Base-by-base conservation (phyloP, 108 stramenopile species). In the Stephanodiscus minutulus region DNA sequence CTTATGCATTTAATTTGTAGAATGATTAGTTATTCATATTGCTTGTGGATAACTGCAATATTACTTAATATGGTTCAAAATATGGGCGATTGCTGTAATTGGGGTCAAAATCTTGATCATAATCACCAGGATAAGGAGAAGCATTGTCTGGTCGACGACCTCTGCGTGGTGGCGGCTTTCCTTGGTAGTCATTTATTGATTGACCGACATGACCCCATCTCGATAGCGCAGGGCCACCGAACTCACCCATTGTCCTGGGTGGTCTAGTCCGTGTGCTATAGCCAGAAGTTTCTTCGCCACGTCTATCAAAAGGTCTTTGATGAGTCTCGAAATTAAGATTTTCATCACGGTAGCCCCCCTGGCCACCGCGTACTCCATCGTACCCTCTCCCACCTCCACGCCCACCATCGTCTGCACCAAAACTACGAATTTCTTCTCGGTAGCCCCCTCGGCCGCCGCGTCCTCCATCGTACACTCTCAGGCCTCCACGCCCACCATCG, bases 1-100 rank as follows among this genome's bases (percentile, higher is more conserved):
- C n/a, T n/a, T n/a, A n/a, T n/a, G n/a, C n/a, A n/a, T n/a, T n/a
- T n/a, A n/a, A n/a, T n/a, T n/a, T n/a, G n/a, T n/a, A n/a, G n/a
- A n/a, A 33, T 33, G 31, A 33, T 39, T 39, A 9, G 39, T 39
- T 39, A 9, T 39, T 11, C 39, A 39, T 39, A 8, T 39, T 11
- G n/a, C n/a, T 39, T 39, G 11, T 9, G 8, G 7, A 39, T 39
- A 39, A 8, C 39, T 39, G 39, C n/a, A n/a, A n/a, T n/a, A 39
- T 11, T 9, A 39, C 8, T 56, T 29, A 56, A 56, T 56, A 56
- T 28, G 55, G 27, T 56, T 56, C 55, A 29, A 28, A 56, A 56
- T 56, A 56, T 5, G 55, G 7, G 22, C 7, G 50, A 56, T 56
- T 29, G 28, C 11, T 29, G 11, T 56, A 56, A 24, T 31, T 11